Evolutionary conservation across 148 eudicot species (phyloP).

Genomic region (Silene latifolia): DNA sequence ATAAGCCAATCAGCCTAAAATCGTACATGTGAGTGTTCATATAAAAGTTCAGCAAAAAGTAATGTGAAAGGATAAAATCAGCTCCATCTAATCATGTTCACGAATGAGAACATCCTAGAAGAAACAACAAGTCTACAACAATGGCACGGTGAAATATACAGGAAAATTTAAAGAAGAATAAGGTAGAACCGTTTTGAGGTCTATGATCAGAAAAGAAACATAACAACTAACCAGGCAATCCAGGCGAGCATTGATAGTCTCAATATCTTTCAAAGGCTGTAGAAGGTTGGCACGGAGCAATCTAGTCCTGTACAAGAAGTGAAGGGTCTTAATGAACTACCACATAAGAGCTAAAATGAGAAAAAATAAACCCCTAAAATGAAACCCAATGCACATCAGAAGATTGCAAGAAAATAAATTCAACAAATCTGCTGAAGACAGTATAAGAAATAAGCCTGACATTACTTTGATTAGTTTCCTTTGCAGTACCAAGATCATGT

Average conservation of each 20-base stretch:
- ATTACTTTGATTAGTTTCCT: slow-evolving; percentile 8
- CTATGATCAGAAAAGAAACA: slow-evolving; percentile 11
- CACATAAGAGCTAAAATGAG: not conserved
- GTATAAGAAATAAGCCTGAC: slow-evolving; percentile 6
- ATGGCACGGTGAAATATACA: not conserved
- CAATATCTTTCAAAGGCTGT: slow-evolving; percentile 95
- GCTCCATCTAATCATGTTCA: not conserved
- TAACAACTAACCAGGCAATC: slow-evolving; percentile 85
- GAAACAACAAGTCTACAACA: not conserved
- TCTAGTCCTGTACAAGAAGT: slow-evolving; percentile 70
- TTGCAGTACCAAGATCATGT: not conserved
- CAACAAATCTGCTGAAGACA: slow-evolving; percentile 4
- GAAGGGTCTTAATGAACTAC: slow-evolving; percentile 6
- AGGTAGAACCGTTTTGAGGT: not conserved
- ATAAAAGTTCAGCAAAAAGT: not conserved
- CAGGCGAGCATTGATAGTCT: slow-evolving; percentile 85
- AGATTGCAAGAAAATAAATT: not conserved
- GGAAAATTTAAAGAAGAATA: not conserved
- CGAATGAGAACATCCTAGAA: not conserved
- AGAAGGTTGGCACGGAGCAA: slow-evolving; percentile 97
- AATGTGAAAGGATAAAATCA: not conserved
- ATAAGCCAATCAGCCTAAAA: not conserved
- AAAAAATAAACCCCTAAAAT: not conserved
- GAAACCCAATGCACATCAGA: not conserved
- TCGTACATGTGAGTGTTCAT: not conserved